Evolutionary conservation across 345 rosid species (phyloP).

Genomic region (Citropsis articulata): DNA sequence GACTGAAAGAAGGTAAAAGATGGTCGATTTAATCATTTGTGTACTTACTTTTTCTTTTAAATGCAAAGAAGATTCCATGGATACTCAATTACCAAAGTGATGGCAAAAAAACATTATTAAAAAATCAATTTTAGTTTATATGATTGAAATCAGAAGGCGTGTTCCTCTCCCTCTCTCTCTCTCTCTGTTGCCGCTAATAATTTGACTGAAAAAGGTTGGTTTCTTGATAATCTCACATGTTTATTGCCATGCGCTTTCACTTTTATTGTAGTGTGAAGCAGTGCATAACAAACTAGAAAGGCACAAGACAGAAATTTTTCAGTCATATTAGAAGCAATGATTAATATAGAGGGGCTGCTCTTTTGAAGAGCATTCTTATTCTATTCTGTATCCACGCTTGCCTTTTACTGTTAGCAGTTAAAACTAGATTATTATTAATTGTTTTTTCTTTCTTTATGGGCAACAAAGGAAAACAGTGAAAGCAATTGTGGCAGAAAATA

Average conservation of each 20-base stretch:
- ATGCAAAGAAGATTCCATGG: constrained; percentile 23
- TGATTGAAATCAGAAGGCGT: constrained; percentile 25
- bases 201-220: constrained; percentile 38
- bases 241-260: background rate
- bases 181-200: constrained; percentile 33
- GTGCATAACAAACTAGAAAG: constrained; percentile 28
- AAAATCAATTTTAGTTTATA: constrained; percentile 17
- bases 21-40: constrained; percentile 25
- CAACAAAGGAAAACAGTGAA: background rate
- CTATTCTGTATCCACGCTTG: background rate
- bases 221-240: constrained; percentile 29
- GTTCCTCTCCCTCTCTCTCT: constrained; percentile 15
- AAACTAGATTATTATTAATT: background rate
- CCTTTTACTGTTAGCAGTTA: background rate
- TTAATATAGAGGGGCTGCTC: background rate
- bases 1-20: constrained; percentile 29
- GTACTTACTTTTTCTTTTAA: constrained; percentile 25
- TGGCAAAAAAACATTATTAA: constrained; percentile 13
- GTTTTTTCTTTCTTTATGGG: background rate
- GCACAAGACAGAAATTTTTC: constrained; percentile 28
- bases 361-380: background rate
- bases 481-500: background rate
- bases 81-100: constrained; percentile 31
- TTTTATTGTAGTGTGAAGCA: constrained; percentile 20
- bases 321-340: constrained; percentile 11